Evolutionary conservation across 108 stramenopile genomes (phyloP).

Genomic region (Nitzschia sp.): DNA sequence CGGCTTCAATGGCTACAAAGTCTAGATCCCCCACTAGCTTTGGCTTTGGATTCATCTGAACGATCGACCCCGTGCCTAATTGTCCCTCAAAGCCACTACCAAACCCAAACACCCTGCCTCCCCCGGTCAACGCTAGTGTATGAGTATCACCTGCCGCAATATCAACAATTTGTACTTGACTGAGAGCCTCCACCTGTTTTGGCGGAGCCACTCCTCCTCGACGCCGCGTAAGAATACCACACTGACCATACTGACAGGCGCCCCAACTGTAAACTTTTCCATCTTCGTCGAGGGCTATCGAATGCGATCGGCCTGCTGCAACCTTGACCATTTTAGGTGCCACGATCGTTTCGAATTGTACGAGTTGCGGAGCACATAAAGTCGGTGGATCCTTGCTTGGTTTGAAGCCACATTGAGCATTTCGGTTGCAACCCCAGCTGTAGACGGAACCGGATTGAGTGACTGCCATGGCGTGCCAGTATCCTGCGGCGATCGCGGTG

Average conservation of each 20-base stretch:
- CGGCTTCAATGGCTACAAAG: conserved; percentile 56
- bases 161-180: conserved; percentile 57
- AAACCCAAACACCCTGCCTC: conserved; percentile 88
- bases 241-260: conserved; percentile 69
- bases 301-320: conserved; percentile 65
- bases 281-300: conserved; percentile 56
- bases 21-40: conserved; percentile 55
- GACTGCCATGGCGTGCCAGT: conserved; percentile 75
- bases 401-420: conserved; percentile 63
- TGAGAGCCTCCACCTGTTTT: conserved; percentile 61
- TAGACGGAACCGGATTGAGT: conserved; percentile 58
- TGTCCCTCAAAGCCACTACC: conserved; percentile 94
- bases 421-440: conserved; percentile 81
- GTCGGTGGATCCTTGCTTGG: conserved; percentile 43
- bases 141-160: conserved; percentile 93
- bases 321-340: conserved; percentile 50
- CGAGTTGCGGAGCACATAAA: conserved; percentile 25
- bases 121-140: conserved; percentile 84
- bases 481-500: conserved; percentile 62
- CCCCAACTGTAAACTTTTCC: conserved; percentile 86
- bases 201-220: conserved; percentile 50
- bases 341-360: conserved; percentile 7
- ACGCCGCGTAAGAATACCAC: conserved; percentile 46
- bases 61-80: conserved; percentile 82
- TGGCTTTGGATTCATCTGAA: conserved; percentile 44